These are phyloP conservation scores for Trichoderma hamatum DNA, from an alignment of 2,329 filamentous ascomycete genomes.

Conservation along the genomic window DNA sequence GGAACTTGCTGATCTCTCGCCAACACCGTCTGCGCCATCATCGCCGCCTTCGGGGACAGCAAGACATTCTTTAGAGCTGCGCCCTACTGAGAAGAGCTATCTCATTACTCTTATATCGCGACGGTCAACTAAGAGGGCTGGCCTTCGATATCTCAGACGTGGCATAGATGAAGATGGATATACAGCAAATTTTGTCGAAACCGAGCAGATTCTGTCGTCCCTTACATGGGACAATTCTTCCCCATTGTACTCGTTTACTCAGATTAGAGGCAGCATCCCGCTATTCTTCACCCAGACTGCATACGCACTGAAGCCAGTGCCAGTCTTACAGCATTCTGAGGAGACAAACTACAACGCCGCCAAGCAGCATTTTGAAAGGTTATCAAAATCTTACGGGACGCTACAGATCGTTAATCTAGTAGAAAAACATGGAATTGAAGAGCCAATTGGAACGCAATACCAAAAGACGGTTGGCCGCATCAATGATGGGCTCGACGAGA, in stretches of 20 bases:
- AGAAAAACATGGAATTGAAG: conserved; percentile 84
- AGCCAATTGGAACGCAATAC: conserved; percentile 76
- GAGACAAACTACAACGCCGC: conserved; percentile 80
- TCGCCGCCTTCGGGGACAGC: conserved; percentile 35
- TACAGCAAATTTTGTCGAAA: conserved; percentile 89
- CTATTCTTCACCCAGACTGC: conserved; percentile 94
- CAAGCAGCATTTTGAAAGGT: conserved; percentile 73
- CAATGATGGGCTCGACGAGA: conserved; percentile 63
- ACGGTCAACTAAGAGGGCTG: conserved; percentile 81
- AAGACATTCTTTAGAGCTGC: conserved; percentile 45
- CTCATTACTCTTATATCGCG: conserved; percentile 91
- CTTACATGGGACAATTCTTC: conserved; percentile 63
- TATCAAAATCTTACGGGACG: conserved; percentile 71
- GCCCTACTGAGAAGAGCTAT: conserved; percentile 60
- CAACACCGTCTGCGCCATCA: conserved; percentile 34
- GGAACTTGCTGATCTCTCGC: conserved; percentile 48
- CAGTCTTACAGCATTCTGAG: conserved; percentile 77
- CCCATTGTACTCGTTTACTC: conserved; percentile 80
- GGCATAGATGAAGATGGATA: conserved; percentile 89
- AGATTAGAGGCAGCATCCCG: conserved; percentile 88
- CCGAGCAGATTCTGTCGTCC: conserved; percentile 86
- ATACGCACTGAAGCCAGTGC: conserved; percentile 87
- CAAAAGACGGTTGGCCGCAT: conserved; percentile 67
- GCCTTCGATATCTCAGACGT: conserved; percentile 84
- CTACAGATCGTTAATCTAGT: conserved; percentile 83